phyloP scores from a whole-genome alignment of 2,329 filamentous ascomycete genomes.

The Leptographium galeiforme region DNA sequence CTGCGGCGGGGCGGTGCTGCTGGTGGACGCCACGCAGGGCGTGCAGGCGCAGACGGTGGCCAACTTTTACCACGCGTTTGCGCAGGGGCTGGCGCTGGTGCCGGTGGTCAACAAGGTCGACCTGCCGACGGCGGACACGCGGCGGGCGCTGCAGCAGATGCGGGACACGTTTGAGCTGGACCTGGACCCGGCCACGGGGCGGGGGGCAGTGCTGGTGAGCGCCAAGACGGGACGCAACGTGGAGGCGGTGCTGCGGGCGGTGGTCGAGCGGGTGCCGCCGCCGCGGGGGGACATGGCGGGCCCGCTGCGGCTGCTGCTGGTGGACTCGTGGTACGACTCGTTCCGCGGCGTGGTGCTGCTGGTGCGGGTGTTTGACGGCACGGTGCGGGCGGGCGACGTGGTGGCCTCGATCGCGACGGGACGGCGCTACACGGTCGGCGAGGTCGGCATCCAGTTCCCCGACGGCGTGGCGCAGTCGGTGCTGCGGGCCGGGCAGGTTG shows the following conservation, averaged over 20 bases:
- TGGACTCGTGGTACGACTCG: conserved; percentile 97
- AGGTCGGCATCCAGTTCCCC: conserved; percentile 95
- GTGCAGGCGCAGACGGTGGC: conserved; percentile 96
- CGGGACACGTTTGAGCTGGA: conserved; percentile 78
- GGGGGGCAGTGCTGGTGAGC: conserved; percentile 55
- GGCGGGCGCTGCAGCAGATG: conserved; percentile 76
- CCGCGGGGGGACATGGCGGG: conserved; percentile 60
- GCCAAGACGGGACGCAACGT: conserved; percentile 93
- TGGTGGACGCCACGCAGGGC: conserved; percentile 93
- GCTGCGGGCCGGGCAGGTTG: conserved; percentile 83
- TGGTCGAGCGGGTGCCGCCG: conserved; percentile 72
- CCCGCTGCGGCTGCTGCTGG: conserved; percentile 71
- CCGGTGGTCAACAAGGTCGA: conserved; percentile 97
- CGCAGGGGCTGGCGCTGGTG: conserved; percentile 73
- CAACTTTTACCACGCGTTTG: conserved; percentile 95
- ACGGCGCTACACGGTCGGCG: conserved; percentile 81
- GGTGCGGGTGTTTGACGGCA: conserved; percentile 82
- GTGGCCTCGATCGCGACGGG: conserved; percentile 82
- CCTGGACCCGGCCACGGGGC: conserved; percentile 40
- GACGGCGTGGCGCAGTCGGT: conserved; percentile 67
- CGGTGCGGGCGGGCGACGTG: conserved; percentile 67
- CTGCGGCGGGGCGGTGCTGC: conserved; percentile 79
- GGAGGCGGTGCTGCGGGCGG: conserved; percentile 64
- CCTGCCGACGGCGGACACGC: conserved; percentile 76
- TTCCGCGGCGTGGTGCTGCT: conserved; percentile 89